phyloP scores from a whole-genome alignment of 192 early-diverging fungal genomes.

The Backusella mclennaniae region DNA sequence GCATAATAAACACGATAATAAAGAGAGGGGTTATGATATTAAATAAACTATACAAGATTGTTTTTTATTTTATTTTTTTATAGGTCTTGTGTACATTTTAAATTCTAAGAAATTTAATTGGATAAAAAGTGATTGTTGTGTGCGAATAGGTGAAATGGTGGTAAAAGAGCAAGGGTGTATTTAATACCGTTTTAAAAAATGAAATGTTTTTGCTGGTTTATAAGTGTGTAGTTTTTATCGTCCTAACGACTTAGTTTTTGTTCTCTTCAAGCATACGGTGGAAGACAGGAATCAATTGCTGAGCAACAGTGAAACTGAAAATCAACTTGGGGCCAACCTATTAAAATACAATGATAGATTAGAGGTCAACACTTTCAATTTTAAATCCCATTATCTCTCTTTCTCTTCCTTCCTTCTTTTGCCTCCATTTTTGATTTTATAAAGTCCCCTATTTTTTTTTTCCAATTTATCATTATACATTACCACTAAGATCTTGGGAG shows the following conservation, averaged over 20 bases:
- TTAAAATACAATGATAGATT: not conserved
- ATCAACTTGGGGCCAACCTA: conserved; percentile 91
- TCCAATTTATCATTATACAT: not conserved
- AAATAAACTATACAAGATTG: not conserved
- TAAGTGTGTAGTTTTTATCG: not conserved
- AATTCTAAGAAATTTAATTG: conserved; percentile 9
- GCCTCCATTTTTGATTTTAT: not conserved
- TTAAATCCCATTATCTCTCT: not conserved
- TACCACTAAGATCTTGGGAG: conserved; percentile 81
- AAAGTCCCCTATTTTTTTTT: not conserved
- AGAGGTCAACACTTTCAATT: conserved; percentile 23
- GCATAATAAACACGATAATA: not conserved
- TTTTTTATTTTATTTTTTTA: not conserved
- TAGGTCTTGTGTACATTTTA: conserved; percentile 5
- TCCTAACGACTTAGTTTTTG: conserved; percentile 2
- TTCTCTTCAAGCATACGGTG: conserved; percentile 47
- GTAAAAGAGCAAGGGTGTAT: conserved; percentile 1
- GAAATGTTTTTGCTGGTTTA: conserved; percentile 9
- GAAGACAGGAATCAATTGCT: conserved; percentile 88
- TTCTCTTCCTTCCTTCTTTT: not conserved
- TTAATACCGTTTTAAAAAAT: conserved; percentile 6
- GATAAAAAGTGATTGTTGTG: conserved; percentile 2
- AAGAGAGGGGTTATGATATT: not conserved
- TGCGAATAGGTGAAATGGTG: conserved; percentile 1
- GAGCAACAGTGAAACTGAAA: conserved; percentile 96